Percentiles rank a stretch among this genome's conserved stretches.
These are phyloP conservation scores for Fabrea salina DNA, from an alignment of 169 alveolate genomes.

Conservation along the genomic window DNA sequence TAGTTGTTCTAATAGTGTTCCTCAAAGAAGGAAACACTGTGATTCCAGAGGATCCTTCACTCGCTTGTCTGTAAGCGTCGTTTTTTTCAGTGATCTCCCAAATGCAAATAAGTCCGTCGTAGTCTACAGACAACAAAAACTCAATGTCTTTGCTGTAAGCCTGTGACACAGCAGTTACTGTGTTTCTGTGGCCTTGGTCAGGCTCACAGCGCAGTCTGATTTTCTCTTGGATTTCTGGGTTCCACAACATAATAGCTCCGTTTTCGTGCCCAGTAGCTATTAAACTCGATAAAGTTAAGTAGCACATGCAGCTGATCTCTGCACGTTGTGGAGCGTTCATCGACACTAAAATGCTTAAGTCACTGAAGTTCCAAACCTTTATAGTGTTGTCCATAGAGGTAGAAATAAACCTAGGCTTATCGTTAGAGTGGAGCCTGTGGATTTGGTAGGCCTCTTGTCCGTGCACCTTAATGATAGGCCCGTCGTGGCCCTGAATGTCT, in stretches of 20 bases:
- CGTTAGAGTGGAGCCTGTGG: slow-evolving; percentile 38
- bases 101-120: slow-evolving; percentile 63
- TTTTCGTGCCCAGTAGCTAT: slow-evolving; percentile 73
- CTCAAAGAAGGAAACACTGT: slow-evolving; percentile 52
- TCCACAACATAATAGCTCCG: slow-evolving; percentile 62
- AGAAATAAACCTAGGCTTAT: slow-evolving; percentile 53
- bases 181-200: slow-evolving; percentile 38
- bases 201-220: slow-evolving; percentile 48
- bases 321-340: slow-evolving; percentile 53
- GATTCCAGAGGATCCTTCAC: slow-evolving; percentile 34
- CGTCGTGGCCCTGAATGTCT: slow-evolving; percentile 64
- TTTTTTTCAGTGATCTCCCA: slow-evolving; percentile 68
- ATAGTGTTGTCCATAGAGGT: slow-evolving; percentile 61
- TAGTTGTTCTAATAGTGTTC: slow-evolving; percentile 41
- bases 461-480: slow-evolving; percentile 52
- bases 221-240: slow-evolving; percentile 49
- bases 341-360: slow-evolving; percentile 36
- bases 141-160: slow-evolving; percentile 53
- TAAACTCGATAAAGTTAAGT: slow-evolving; percentile 51
- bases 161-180: slow-evolving; percentile 55
- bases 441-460: slow-evolving; percentile 46
- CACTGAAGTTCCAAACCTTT: slow-evolving; percentile 62
- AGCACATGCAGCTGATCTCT: slow-evolving; percentile 64
- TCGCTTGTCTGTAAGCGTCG: slow-evolving; percentile 18
- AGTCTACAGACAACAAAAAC: slow-evolving; percentile 62